A percentile compares a stretch with the other conserved stretches of the same genome.
Conservation (phyloP, 1,284 basidiomycete species). For the Tilletia caries region DNA sequence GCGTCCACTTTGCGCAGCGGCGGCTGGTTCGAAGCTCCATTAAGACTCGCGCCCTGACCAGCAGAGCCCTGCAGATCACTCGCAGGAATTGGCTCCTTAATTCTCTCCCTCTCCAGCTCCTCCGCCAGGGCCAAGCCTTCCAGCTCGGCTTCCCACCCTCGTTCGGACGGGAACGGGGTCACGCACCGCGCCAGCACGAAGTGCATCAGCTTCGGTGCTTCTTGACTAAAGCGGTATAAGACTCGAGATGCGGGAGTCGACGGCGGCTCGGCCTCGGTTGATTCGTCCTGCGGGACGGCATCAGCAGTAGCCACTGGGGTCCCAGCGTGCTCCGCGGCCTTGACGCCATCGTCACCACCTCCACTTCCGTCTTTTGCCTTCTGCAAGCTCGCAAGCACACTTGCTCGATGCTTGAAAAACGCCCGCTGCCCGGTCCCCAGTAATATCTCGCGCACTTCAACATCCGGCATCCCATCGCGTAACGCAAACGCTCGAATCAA, state of each 20-base stretch:
- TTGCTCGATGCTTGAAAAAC: slow-evolving; percentile 34
- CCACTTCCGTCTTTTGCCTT: not conserved
- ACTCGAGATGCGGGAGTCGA: slow-evolving; percentile 33
- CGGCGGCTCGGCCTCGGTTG: not conserved
- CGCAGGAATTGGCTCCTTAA: not conserved
- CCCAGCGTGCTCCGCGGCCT: not conserved
- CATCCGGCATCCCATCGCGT: slow-evolving; percentile 45
- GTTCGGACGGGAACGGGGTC: slow-evolving; percentile 26
- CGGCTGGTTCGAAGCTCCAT: not conserved
- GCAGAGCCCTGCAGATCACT: not conserved
- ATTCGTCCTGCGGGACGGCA: slow-evolving; percentile 2
- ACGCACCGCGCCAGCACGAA: slow-evolving; percentile 41
- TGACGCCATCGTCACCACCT: slow-evolving; percentile 8
- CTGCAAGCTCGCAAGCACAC: slow-evolving; percentile 20
- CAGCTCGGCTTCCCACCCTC: slow-evolving; percentile 26
- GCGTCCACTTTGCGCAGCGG: slow-evolving; percentile 9
- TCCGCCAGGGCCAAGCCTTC: slow-evolving; percentile 39
- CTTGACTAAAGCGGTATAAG: slow-evolving; percentile 36
- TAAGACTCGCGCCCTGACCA: not conserved
- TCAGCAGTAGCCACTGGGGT: slow-evolving; percentile 11
- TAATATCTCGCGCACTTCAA: slow-evolving; percentile 34
- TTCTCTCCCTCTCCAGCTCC: slow-evolving; percentile 25
- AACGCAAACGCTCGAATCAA: slow-evolving; percentile 48
- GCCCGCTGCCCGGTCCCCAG: slow-evolving; percentile 35
- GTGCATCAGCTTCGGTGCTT: slow-evolving; percentile 35